Conservation (phyloP, 2,329 filamentous ascomycete genomes). For the Hypoxylon sp. region DNA sequence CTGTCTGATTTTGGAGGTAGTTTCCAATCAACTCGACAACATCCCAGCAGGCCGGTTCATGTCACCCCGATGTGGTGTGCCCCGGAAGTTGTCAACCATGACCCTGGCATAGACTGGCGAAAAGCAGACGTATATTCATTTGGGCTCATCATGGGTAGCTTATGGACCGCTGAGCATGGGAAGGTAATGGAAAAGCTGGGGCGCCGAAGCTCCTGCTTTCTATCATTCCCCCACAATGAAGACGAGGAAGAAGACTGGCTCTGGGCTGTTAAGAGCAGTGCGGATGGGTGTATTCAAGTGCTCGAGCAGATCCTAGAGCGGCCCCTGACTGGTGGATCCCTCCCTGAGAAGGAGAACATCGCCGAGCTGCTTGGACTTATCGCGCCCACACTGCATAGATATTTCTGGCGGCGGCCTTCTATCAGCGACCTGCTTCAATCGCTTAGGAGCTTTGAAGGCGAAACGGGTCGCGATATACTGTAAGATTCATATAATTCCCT, state of each 20-base stretch:
- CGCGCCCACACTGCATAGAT: background rate
- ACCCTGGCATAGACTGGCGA: slow-evolving; percentile 21
- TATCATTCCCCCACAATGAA: too few species aligned
- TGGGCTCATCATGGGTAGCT: slow-evolving; percentile 17
- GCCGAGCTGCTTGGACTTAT: background rate
- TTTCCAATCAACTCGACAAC: background rate
- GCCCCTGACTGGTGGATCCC: too few species aligned
- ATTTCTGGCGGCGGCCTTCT: slow-evolving; percentile 10
- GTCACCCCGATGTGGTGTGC: slow-evolving; percentile 16
- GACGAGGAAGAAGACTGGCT: too few species aligned
- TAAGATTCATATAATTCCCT: too few species aligned
- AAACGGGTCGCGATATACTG: background rate
- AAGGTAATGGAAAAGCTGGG: background rate
- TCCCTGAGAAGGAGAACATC: background rate
- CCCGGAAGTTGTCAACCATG: slow-evolving; percentile 20
- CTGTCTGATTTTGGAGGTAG: slow-evolving; percentile 22
- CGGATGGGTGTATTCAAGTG: too few species aligned
- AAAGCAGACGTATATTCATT: slow-evolving; percentile 24
- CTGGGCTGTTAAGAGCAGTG: too few species aligned
- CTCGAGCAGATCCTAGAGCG: too few species aligned
- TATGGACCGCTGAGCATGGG: slow-evolving; percentile 3
- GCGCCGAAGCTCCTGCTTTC: background rate
- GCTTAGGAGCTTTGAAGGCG: background rate
- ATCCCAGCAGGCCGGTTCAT: slow-evolving; percentile 7
- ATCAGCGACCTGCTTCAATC: slow-evolving; percentile 2